A percentile compares a stretch with the other conserved stretches of the same genome.
Evolutionary conservation across 148 eudicot species (phyloP).

Genomic region (Fagopyrum tataricum): DNA sequence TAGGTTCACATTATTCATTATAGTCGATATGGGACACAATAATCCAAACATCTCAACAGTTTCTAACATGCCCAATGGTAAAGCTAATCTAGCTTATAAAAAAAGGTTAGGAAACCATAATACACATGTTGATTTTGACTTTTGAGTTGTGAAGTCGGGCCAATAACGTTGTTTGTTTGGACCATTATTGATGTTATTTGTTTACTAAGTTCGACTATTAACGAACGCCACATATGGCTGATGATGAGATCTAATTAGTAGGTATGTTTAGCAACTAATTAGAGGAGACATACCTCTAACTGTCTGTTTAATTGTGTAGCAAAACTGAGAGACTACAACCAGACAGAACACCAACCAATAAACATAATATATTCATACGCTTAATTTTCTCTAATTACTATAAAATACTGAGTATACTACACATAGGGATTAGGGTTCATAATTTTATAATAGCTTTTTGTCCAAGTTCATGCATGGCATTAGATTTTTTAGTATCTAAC

Average conservation of each 20-base stretch:
- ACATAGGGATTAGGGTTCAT: background rate
- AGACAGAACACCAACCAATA: slow-evolving; percentile 4
- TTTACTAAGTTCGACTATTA: no score
- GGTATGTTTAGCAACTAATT: background rate
- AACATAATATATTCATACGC: slow-evolving; percentile 9
- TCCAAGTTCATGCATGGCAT: slow-evolving; percentile 10
- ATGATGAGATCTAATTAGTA: slow-evolving; percentile 4
- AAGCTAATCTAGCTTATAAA: no score
- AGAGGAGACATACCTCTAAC: background rate
- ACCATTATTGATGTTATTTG: no score
- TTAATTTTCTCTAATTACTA: background rate
- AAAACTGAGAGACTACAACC: background rate
- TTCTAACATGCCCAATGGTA: no score
- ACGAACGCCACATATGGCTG: background rate
- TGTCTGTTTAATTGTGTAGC: slow-evolving; percentile 11
- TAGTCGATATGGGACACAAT: no score
- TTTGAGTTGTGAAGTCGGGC: no score
- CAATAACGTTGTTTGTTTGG: no score
- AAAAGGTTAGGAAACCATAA: no score
- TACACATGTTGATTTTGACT: no score
- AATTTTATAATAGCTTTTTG: background rate
- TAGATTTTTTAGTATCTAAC: background rate
- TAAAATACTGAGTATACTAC: no score
- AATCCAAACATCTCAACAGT: no score
- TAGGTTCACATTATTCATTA: no score